Evolutionary conservation across 305 asterid species (phyloP).

Genomic region (Coffea humblotiana): DNA sequence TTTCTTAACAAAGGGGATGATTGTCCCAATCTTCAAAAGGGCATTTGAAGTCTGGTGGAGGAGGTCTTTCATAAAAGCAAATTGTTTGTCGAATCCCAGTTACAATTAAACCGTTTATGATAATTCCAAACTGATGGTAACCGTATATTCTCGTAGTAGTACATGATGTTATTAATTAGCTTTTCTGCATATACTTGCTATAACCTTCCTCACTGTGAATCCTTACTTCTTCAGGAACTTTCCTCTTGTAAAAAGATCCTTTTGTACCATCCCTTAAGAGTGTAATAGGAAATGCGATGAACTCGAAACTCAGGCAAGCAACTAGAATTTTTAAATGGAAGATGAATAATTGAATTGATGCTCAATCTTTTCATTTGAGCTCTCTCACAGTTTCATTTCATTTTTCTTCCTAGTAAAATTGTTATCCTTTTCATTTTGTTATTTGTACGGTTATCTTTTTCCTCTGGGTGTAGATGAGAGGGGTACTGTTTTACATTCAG

Average conservation of each 20-base stretch:
- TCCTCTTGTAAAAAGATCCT: not conserved
- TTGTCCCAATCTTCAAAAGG: conserved; percentile 81
- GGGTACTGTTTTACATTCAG: too few relatives aligned
- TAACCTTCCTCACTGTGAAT: not conserved
- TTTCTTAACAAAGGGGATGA: conserved; percentile 82
- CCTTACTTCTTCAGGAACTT: not conserved
- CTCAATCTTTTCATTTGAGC: not conserved
- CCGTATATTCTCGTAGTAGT: not conserved
- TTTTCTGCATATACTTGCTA: not conserved
- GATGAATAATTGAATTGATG: not conserved
- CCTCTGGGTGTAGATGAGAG: too few relatives aligned
- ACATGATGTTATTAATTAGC: not conserved
- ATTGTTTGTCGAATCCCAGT: conserved; percentile 46
- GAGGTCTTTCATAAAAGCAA: conserved; percentile 73
- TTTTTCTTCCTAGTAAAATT: not conserved
- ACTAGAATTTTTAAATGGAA: not conserved
- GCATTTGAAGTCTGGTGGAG: conserved; percentile 98
- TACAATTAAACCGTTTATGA: conserved; percentile 66
- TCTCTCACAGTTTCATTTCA: not conserved
- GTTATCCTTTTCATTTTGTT: not conserved
- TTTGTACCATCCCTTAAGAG: not conserved
- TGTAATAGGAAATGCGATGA: not conserved
- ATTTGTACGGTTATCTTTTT: not conserved
- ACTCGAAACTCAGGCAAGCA: not conserved
- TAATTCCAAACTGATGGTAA: conserved; percentile 42